Evolutionary conservation across 2,329 filamentous ascomycete species (phyloP).

Genomic region (Phialemoniopsis sp.): DNA sequence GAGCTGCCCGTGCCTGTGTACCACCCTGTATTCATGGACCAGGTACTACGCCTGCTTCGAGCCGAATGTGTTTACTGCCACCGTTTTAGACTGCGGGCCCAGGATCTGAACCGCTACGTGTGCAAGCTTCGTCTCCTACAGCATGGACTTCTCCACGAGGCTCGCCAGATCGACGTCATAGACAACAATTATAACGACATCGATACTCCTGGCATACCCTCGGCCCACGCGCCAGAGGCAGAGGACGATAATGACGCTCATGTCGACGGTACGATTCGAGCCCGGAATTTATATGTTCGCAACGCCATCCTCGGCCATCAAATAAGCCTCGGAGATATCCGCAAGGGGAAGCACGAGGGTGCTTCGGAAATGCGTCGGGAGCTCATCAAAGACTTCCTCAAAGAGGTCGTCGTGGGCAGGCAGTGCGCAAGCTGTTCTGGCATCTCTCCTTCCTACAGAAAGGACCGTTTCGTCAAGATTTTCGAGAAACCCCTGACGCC

Average conservation of each 20-base stretch:
- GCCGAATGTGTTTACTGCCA: constrained; percentile 91
- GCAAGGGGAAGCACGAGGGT: constrained; percentile 75
- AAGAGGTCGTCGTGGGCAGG: constrained; percentile 63
- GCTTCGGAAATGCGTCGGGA: constrained; percentile 71
- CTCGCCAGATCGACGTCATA: constrained; percentile 51
- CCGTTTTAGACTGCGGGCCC: constrained; percentile 73
- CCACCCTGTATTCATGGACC: constrained; percentile 95
- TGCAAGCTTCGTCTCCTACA: constrained; percentile 86
- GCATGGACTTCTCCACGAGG: constrained; percentile 73
- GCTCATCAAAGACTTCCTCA: constrained; percentile 78
- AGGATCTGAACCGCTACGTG: constrained; percentile 71
- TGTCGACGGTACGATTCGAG: constrained; percentile 48
- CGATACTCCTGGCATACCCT: constrained; percentile 28
- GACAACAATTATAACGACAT: constrained; percentile 42
- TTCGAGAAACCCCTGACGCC: constrained; percentile 75
- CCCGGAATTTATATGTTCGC: constrained; percentile 65
- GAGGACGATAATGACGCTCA: constrained; percentile 56
- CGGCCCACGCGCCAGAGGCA: constrained; percentile 53
- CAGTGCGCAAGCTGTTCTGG: constrained; percentile 65
- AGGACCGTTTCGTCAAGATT: constrained; percentile 88
- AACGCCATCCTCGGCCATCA: constrained; percentile 61
- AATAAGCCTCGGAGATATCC: constrained; percentile 40
- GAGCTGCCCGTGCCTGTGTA: constrained; percentile 91
- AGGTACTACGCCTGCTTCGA: constrained; percentile 78
- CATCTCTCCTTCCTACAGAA: constrained; percentile 78